Percentiles rank a stretch among this genome's conserved stretches.
Evolutionary conservation across 257 asterid genomes (phyloP).

Genomic region (Lycium barbarum): DNA sequence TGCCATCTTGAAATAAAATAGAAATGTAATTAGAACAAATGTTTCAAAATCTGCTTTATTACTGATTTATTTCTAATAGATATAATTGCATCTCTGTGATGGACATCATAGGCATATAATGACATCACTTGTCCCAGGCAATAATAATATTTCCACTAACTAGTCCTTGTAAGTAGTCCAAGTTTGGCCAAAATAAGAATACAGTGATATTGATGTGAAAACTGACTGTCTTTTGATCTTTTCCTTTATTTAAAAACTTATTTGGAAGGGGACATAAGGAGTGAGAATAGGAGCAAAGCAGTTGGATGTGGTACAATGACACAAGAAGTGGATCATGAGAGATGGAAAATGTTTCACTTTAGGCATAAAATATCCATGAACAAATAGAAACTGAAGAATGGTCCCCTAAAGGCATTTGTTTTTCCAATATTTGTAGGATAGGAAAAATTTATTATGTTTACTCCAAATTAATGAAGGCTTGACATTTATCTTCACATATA

Average conservation of each 20-base stretch:
- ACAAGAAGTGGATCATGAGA: neutral
- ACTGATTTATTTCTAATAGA: too few species aligned
- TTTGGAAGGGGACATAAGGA: too few species aligned
- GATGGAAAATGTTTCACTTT: neutral
- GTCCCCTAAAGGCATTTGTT: neutral
- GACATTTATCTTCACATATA: neutral
- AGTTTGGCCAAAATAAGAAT: neutral
- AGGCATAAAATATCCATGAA: neutral
- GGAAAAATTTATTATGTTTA: neutral
- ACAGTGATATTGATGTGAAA: too few species aligned
- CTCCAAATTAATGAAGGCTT: neutral
- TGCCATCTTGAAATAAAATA: neutral
- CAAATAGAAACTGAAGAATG: conserved; percentile 2
- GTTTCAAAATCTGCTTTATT: too few species aligned
- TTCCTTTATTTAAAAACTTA: too few species aligned
- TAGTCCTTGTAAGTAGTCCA: neutral
- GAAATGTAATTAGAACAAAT: neutral
- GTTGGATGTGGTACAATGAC: conserved; percentile 1
- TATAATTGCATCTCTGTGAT: too few species aligned
- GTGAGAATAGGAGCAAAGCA: neutral
- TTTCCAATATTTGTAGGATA: neutral
- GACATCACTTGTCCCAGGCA: too few species aligned
- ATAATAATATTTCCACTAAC: too few species aligned
- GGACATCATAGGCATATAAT: too few species aligned
- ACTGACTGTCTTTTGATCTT: neutral